Evolutionary conservation across 148 eudicot genomes (phyloP), one percentile per base, ranked within the genome.

Genomic region (Rhododendron ferrugineum): DNA sequence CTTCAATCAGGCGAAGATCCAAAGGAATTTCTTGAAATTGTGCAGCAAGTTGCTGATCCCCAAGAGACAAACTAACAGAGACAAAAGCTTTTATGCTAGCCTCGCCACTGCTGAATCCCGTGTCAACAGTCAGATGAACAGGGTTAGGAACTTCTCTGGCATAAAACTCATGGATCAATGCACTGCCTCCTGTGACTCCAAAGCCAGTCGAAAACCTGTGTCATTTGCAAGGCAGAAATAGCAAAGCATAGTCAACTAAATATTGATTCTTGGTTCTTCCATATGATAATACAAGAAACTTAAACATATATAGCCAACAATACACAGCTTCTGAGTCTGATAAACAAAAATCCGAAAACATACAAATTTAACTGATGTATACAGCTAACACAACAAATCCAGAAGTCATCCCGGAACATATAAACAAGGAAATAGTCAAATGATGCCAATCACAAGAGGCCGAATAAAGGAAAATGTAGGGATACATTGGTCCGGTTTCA

Each of bases 171-270:
- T 97, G 99, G 83, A 97, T 93, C 88, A 95, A 85, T 37, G 93
- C 98, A 87, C 98, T 95, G 18, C 98, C 98, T n/a, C 93, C 98
- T 1, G 98, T 90, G 74, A 93, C 96, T 80, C 96, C 98, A 88
- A 91, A 95, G 2, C 99, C 99, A 77, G 99, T 97, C 81, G 99
- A 97, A 87, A 94, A 96, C 98, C 98, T 96, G 92, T 52, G 73
- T 2, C 40, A 37, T 15, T 52, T 32, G 28, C 40, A 32, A n/a
- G 9, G 34, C 28, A 68, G 47, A 64, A 54, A 36, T 14, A 16
- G 68, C 2, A 28, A 40, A 10, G 56, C 60, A n/a, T 26, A 20
- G 42, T 54, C 42, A 76, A 34, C 75, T 18, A 73, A 30, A 47
- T 26, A 72, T 30, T 4, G 15, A 32, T 70, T 70, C 75, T 68